A percentile compares a stretch with the other conserved stretches of the same genome.
Evolutionary conservation across 2,329 filamentous ascomycete genomes (phyloP).

Genomic region (Cladosporium halotolerans): DNA sequence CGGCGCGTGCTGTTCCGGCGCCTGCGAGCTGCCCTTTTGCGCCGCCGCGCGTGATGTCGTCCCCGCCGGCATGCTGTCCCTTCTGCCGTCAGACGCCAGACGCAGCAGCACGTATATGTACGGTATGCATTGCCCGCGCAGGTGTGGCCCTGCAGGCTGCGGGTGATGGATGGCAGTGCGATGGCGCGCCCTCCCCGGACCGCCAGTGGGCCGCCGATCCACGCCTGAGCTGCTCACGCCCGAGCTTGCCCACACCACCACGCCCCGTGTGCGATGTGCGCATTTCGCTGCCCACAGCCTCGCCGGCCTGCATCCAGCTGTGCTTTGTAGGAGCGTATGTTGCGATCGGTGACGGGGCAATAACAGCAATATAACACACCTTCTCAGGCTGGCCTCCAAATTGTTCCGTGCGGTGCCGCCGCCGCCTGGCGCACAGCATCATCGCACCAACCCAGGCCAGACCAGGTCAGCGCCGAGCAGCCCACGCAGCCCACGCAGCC

Average conservation of each 20-base stretch:
- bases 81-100: not conserved
- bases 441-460: not conserved
- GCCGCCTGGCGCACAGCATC: not conserved
- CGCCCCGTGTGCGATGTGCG: not conserved
- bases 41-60: not conserved
- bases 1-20: not conserved
- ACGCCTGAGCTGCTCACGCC: not conserved
- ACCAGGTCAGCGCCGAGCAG: not conserved
- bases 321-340: not conserved
- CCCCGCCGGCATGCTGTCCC: not conserved
- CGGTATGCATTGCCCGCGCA: conserved; percentile 1
- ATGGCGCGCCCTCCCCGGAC: not conserved
- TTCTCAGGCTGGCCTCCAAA: too few relatives aligned
- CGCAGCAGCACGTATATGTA: not conserved
- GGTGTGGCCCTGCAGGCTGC: not conserved
- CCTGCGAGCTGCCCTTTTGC: not conserved
- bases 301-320: too few relatives aligned
- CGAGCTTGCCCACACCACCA: not conserved
- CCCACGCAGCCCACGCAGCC: not conserved
- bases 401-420: too few relatives aligned
- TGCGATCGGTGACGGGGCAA: not conserved
- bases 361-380: not conserved
- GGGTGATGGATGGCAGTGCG: not conserved
- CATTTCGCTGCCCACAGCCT: not conserved
- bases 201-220: not conserved